A percentile compares a stretch with the other conserved stretches of the same genome.
These are phyloP conservation scores for Vachellia collinsii DNA, from an alignment of 306 rosid genomes.

Conservation along the genomic window DNA sequence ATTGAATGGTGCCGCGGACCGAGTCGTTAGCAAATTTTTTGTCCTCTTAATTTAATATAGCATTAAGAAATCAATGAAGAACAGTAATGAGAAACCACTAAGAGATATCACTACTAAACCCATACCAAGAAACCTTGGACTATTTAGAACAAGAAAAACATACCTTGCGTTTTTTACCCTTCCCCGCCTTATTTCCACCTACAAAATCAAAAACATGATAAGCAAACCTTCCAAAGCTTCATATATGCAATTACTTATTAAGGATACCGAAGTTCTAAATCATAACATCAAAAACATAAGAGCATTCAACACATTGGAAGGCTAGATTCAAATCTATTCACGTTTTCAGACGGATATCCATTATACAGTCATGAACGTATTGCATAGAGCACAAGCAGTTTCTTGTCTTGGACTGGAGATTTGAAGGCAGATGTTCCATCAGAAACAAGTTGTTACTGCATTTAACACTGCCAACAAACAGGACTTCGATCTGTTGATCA, in stretches of 20 bases:
- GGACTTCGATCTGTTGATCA: neutral
- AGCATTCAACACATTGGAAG: neutral
- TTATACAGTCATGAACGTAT: neutral
- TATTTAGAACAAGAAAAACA: constrained; percentile 26
- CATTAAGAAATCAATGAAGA: constrained; percentile 17
- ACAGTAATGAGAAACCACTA: neutral
- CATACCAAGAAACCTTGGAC: neutral
- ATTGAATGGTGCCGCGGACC: constrained; percentile 1
- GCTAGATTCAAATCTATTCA: constrained; percentile 1
- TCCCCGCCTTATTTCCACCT: constrained; percentile 29
- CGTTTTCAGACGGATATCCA: constrained; percentile 7
- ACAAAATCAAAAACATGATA: constrained; percentile 23
- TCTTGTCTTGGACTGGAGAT: constrained; percentile 28
- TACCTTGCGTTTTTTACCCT: constrained; percentile 37
- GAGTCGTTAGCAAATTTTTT: constrained; percentile 9
- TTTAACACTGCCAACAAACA: constrained; percentile 19
- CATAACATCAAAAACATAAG: neutral
- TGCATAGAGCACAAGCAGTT: neutral
- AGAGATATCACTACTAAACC: constrained; percentile 29
- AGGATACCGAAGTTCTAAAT: neutral
- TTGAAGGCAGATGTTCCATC: constrained; percentile 22
- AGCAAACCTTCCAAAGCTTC: constrained; percentile 22
- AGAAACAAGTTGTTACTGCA: constrained; percentile 9
- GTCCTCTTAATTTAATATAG: neutral
- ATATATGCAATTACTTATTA: constrained; percentile 25